Evolutionary conservation across 495 filamentous ascomycete species (phyloP), one percentile per base, ranked within the genome.

Genomic region (Penicillium tannophilum): DNA sequence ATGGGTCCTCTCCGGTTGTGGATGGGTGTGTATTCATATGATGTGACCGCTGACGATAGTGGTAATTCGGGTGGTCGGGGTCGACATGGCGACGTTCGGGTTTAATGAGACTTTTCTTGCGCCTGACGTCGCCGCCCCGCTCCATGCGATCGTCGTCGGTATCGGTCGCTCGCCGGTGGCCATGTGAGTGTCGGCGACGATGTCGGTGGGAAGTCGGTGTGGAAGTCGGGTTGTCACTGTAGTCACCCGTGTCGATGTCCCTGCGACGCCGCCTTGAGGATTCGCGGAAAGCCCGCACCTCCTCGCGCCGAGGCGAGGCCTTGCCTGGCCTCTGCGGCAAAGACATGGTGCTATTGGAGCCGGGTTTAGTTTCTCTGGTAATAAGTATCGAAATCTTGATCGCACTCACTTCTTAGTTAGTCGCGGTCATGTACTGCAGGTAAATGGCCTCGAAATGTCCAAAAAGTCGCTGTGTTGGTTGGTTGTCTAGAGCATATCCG

Each of bases 1-100:
- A 81, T 6, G 92, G 92, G 69, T 97, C 94, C 61, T 95, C 88
- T 49, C 95, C 94, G 0, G 94, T 97, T 19, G 89, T 88, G 0
- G 94, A 96, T 1, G 95, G 95, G 54, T 90, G 76, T 10, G 90
- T 90, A 23, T 87, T 81, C 91, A 98, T 94, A 54, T 91, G 88
- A 58, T 78, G 78, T 14, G 83, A 82, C 43, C 90, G 89, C 67
- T 96, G 88, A 41, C 90, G 85, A 71, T 98, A 98, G 67, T 96
- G 84, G 68, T 96, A 98, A 67, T 98, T 94, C 10, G 92, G 93
- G 69, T 97, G 90, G 60, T 92, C 89, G 55, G 75, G 80, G 57
- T 92, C 88, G 56, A 93, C 88, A 24, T 87, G 85, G 58, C 86
- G 87, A 53, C 95, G 85, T 68, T 99, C 94, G 3, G 95, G 95